phyloP scores from a whole-genome alignment of 2,329 filamentous ascomycete species.

The Chaetoscypha palmicola region DNA sequence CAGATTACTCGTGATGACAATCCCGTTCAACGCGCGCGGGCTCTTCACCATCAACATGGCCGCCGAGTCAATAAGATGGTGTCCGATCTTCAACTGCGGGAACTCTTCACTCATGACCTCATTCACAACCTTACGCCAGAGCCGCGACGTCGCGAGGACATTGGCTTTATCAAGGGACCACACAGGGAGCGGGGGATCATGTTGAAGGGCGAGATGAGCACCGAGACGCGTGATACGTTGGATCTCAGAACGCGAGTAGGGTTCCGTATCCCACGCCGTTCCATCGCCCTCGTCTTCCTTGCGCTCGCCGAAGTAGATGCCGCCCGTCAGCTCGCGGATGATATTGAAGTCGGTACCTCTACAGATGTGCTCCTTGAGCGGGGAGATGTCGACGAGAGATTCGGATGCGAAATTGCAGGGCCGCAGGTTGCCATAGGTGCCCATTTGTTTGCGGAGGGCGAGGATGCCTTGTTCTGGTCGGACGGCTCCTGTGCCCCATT shows the following conservation, averaged over 20 bases:
- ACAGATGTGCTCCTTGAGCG: slow-evolving; percentile 80
- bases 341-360: slow-evolving; percentile 86
- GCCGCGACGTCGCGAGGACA: slow-evolving; percentile 78
- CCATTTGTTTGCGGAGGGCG: slow-evolving; percentile 84
- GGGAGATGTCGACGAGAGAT: slow-evolving; percentile 73
- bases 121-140: slow-evolving; percentile 83
- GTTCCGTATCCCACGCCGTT: slow-evolving; percentile 74
- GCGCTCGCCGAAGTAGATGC: slow-evolving; percentile 91
- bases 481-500: slow-evolving; percentile 88
- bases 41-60: slow-evolving; percentile 98
- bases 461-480: slow-evolving; percentile 92
- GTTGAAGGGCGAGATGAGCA: slow-evolving; percentile 70
- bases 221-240: slow-evolving; percentile 81
- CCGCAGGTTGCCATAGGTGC: slow-evolving; percentile 88
- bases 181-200: slow-evolving; percentile 69
- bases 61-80: slow-evolving; percentile 93
- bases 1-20: slow-evolving; percentile 87
- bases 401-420: slow-evolving; percentile 94
- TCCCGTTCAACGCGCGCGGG: slow-evolving; percentile 77
- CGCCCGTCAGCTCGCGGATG: slow-evolving; percentile 84
- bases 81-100: slow-evolving; percentile 73
- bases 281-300: slow-evolving; percentile 72
- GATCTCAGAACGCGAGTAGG: slow-evolving; percentile 78
- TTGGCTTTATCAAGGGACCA: slow-evolving; percentile 95
- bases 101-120: slow-evolving; percentile 86